Evolutionary conservation across 2,329 filamentous ascomycete species (phyloP), one percentile per base, ranked within the genome.

Genomic region (Emydomyces testavorans): DNA sequence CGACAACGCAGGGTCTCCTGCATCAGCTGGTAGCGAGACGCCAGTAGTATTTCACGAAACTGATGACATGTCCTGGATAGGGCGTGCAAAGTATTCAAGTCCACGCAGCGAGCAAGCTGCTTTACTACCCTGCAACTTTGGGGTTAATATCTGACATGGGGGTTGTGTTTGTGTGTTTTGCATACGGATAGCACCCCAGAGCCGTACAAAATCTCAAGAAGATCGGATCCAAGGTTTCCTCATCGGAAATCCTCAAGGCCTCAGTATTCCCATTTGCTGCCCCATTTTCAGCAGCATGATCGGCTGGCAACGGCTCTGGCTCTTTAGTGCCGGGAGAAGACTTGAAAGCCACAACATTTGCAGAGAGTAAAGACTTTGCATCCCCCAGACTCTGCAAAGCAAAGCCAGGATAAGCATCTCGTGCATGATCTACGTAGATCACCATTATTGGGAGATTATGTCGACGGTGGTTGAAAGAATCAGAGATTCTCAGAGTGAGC

Each of bases 21-120:
- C 44, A 92, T 72, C 15, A 95, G 76, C 54, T 83, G 78, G 42
- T 71, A 73, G 59, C 86, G 82, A 65, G 85, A 89, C 57, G 88
- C 85, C 36, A 93, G 71, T 20, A 96, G 75, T 55, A 82, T 85
- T 49, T 75, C 74, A 56, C 85, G 85, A 53, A 94, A 78, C 60
- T 85, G 80, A 44, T 83, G 84, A 63, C 87, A 94, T 48, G 86
- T 88, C 47, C 78, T 78, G 44, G 89, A 85, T 16, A 96, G 78
- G 54, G 82, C 80, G 64, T 94, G 82, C 58, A 95, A 77, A 11
- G 85, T 83, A 64, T 90, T 94, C 43, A 94, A 77, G 63, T 96
- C 90, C 62, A 95, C 79, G 56, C 78, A 76, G 26, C 79, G 76
- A 41, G 85, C 83, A 55, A 95, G 77, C 57, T 82, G 77, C 54